Base-by-base conservation (phyloP, 23 red algal genomes). In the Chondrus crispus region DNA sequence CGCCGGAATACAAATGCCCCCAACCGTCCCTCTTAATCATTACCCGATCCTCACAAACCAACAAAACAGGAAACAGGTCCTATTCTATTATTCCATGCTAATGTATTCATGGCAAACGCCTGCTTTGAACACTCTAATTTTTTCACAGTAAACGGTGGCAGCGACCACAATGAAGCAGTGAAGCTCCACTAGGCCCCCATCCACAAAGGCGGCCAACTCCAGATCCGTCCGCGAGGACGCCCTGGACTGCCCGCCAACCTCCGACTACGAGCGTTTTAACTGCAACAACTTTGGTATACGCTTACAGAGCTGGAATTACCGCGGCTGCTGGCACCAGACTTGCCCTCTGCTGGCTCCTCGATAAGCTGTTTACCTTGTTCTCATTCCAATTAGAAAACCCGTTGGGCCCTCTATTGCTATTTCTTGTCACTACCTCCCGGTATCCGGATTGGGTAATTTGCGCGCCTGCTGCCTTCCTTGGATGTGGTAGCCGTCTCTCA, bases 11-110 rank as follows among this genome's bases (percentile, higher is more conserved):
- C 87, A 62, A 95, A 92, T 85, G 74, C 62, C 57, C 75, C 86
- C 85, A 64, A 95, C 93, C 68, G 81, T 91, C 93, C 93, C 85
- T 91, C 12, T 91, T 92, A 83, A 91, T 95, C 80, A 79, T 82
- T 95, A 80, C 82, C 45, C 68, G 28, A 54, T 53, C 80, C 86
- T 51, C 52, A 43, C 53, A 91, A 87, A 80, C 91, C 91, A 93
- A 93, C 63, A 93, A 77, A 93, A 78, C 62, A 93, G 82, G 71
- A 62, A 43, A 30, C 54, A 64, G 19, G 54, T 86, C 54, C 57
- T 86, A 69, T 86, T 70, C 60, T 68, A 69, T 46, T 86, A 86
- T 86, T 68, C 82, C 57, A 86, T 86, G 82, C 82, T 86, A 86
- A 86, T 43, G 35, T 86, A 86, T 86, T 86, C 82, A 72, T 30